Percentiles rank a stretch among this genome's conserved stretches.
These are phyloP conservation scores for Aegilops umbellulata DNA, from an alignment of 176 grass and related monocot genomes.

Conservation along the genomic window DNA sequence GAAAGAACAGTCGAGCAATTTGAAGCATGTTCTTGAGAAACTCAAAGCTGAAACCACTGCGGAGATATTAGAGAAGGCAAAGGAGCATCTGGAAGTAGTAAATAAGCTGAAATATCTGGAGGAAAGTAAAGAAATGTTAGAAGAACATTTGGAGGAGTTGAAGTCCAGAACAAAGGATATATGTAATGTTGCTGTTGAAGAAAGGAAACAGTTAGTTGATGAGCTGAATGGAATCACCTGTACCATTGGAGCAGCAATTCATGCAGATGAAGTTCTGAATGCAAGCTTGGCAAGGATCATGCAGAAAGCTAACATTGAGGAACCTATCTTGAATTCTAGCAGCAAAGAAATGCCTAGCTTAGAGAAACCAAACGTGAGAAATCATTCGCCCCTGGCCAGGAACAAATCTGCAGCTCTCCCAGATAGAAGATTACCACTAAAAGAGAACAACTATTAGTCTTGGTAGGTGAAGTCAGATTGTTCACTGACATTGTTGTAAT, in stretches of 20 bases:
- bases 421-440: slow-evolving; percentile 58
- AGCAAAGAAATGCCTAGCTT: slow-evolving; percentile 15
- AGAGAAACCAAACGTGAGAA: slow-evolving; percentile 25
- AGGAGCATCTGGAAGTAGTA: slow-evolving; percentile 36
- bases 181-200: slow-evolving; percentile 16
- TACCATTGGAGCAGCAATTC: slow-evolving; percentile 35
- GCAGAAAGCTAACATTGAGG: slow-evolving; percentile 41
- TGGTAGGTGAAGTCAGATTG: slow-evolving; percentile 15
- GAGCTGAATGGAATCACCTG: slow-evolving; percentile 37
- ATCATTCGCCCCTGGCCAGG: slow-evolving; percentile 5
- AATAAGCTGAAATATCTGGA: slow-evolving; percentile 37
- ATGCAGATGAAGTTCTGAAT: slow-evolving; percentile 37
- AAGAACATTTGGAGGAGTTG: slow-evolving; percentile 39
- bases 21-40: slow-evolving; percentile 42
- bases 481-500: slow-evolving; percentile 40
- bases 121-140: slow-evolving; percentile 39
- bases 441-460: slow-evolving; percentile 68
- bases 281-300: slow-evolving; percentile 44
- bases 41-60: slow-evolving; percentile 39
- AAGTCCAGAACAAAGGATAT: slow-evolving; percentile 34
- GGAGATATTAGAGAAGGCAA: slow-evolving; percentile 42
- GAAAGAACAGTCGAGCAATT: slow-evolving; percentile 33
- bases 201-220: slow-evolving; percentile 47
- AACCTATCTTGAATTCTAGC: background rate
- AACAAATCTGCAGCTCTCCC: slow-evolving; percentile 40